These are phyloP conservation scores for Hordeum marinum DNA, from an alignment of 176 grass and related monocot genomes.

Conservation along the genomic window DNA sequence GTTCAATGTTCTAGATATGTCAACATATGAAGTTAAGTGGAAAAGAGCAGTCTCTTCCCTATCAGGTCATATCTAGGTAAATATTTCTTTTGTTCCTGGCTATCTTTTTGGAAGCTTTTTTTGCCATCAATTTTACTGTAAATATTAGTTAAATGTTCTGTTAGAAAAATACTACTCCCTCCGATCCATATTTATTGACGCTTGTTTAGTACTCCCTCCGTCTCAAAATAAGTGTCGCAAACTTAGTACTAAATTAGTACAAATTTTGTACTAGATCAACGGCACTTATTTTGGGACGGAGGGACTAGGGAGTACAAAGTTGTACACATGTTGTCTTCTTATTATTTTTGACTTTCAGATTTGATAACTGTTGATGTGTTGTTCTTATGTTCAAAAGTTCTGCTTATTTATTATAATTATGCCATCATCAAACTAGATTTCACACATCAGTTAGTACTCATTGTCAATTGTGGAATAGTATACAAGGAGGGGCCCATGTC, in stretches of 20 bases:
- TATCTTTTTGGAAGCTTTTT: neutral
- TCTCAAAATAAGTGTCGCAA: too few species aligned
- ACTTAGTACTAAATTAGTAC: too few species aligned
- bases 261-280: too few species aligned
- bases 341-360: neutral
- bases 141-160: neutral
- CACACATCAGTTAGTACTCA: neutral
- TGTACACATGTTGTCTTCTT: slow-evolving; percentile 1
- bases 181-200: neutral
- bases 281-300: too few species aligned
- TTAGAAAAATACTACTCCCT: neutral
- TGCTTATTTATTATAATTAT: neutral
- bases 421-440: slow-evolving; percentile 3
- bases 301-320: too few species aligned
- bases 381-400: neutral
- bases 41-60: slow-evolving; percentile 94
- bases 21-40: slow-evolving; percentile 98
- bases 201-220: too few species aligned
- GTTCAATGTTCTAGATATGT: slow-evolving; percentile 63
- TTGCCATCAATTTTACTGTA: neutral
- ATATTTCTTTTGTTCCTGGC: slow-evolving; percentile 6
- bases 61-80: slow-evolving; percentile 98
- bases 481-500: too few species aligned
- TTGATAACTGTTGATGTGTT: neutral
- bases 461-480: neutral